Percentiles rank a stretch among this genome's conserved stretches.
Evolutionary conservation across 2,329 filamentous ascomycete genomes (phyloP).

Genomic region (Pseudopithomyces maydicus): DNA sequence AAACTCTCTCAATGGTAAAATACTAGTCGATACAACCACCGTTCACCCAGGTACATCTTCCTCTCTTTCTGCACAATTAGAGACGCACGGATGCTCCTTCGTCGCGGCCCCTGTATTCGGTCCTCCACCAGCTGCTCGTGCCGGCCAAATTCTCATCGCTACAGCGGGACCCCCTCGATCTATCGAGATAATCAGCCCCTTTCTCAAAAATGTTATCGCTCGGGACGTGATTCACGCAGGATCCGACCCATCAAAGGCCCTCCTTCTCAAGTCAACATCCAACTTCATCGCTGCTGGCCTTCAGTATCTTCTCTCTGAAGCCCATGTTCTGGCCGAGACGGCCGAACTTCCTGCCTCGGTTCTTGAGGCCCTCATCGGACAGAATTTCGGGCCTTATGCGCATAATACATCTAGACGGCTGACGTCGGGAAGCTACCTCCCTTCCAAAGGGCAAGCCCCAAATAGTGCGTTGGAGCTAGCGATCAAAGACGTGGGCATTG

Average conservation of each 20-base stretch:
- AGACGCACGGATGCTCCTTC: constrained; percentile 39
- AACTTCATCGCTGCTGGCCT: constrained; percentile 58
- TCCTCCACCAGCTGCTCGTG: constrained; percentile 54
- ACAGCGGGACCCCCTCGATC: constrained; percentile 49
- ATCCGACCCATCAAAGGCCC: constrained; percentile 50
- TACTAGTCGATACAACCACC: constrained; percentile 57
- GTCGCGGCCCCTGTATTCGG: constrained; percentile 58
- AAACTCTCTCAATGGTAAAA: constrained; percentile 43
- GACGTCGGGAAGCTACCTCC: constrained; percentile 32
- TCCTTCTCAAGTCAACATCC: constrained; percentile 55
- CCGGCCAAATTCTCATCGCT: constrained; percentile 54
- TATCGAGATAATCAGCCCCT: constrained; percentile 44
- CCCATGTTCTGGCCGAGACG: constrained; percentile 56
- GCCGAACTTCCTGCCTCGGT: constrained; percentile 47
- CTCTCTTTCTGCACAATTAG: constrained; percentile 33
- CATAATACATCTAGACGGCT: constrained; percentile 31
- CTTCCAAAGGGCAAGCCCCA: constrained; percentile 40
- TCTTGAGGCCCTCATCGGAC: constrained; percentile 50
- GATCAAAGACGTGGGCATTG: constrained; percentile 59
- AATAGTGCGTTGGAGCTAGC: constrained; percentile 57
- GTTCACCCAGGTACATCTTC: constrained; percentile 54
- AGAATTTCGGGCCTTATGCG: constrained; percentile 37
- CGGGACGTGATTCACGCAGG: constrained; percentile 52
- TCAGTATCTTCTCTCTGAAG: constrained; percentile 57
- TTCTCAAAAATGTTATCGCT: constrained; percentile 48